Conservation (phyloP, 2,329 filamentous ascomycete genomes). For the Neonectria coccinea region DNA sequence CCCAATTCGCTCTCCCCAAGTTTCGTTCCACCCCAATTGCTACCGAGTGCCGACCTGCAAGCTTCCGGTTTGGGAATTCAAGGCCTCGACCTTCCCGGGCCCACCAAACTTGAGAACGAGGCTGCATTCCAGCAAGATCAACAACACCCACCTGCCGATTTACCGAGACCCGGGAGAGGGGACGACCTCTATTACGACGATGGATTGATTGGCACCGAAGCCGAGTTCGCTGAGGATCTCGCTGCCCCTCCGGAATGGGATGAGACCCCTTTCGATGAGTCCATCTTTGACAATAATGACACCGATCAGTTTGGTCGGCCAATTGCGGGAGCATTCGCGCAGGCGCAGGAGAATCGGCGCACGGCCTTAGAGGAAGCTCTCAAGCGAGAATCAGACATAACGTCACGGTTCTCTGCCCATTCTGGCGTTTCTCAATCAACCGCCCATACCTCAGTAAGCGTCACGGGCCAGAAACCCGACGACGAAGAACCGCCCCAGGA, state of each 20-base stretch:
- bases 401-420: constrained; percentile 58
- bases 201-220: constrained; percentile 64
- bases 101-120: constrained; percentile 36
- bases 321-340: constrained; percentile 68
- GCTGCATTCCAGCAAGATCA: constrained; percentile 39
- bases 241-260: constrained; percentile 59
- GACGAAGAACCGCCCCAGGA: constrained; percentile 26
- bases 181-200: constrained; percentile 80
- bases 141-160: constrained; percentile 30
- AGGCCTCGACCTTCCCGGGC: constrained; percentile 44
- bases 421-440: constrained; percentile 62
- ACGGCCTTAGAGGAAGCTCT: constrained; percentile 45
- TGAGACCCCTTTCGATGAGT: constrained; percentile 74
- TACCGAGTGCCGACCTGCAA: constrained; percentile 28
- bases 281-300: constrained; percentile 77
- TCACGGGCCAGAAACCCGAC: constrained; percentile 35
- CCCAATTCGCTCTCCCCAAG: constrained; percentile 35
- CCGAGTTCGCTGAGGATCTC: constrained; percentile 60
- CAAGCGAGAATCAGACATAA: constrained; percentile 61
- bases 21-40: constrained; percentile 24
- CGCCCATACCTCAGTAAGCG: constrained; percentile 64
- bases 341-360: constrained; percentile 61
- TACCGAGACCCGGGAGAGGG: constrained; percentile 47
- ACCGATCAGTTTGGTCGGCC: constrained; percentile 72
- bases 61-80: constrained; percentile 59